Percentiles rank a stretch among this genome's conserved stretches.
Conservation (phyloP, 371 early-diverging fungal genomes). For the Batkoa obscura region DNA sequence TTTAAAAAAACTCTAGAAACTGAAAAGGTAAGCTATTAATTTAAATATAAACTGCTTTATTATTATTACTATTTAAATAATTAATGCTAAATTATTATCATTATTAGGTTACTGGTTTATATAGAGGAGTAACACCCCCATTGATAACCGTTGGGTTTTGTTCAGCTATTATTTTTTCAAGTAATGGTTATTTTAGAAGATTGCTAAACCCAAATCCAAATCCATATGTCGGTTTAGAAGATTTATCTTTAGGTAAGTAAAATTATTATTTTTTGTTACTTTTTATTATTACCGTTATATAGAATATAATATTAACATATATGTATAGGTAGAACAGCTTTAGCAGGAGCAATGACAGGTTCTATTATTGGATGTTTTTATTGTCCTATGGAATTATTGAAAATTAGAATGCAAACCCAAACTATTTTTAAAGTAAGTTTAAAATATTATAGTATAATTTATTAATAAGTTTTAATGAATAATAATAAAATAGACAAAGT, state of each 20-base stretch:
- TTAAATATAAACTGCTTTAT: too few relatives aligned
- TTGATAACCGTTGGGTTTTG: constrained; percentile 73
- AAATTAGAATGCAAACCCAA: constrained; percentile 71
- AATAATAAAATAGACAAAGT: constrained; percentile 14
- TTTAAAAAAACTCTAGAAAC: constrained; percentile 36
- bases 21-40: constrained; percentile 38
- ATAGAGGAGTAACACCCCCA: constrained; percentile 68
- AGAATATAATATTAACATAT: neutral
- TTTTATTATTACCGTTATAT: neutral
- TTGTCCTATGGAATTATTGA: constrained; percentile 68
- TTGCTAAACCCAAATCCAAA: constrained; percentile 28
- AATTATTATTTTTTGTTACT: neutral
- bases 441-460: neutral
- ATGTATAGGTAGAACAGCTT: constrained; percentile 28
- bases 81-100: neutral
- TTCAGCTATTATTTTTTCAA: constrained; percentile 65
- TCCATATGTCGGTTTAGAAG: constrained; percentile 15
- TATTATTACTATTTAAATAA: too few relatives aligned
- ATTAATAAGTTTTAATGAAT: neutral
- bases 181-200: constrained; percentile 53
- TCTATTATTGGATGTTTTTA: constrained; percentile 64
- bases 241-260: constrained; percentile 1
- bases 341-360: constrained; percentile 68
- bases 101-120: constrained; percentile 38
- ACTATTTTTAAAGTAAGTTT: constrained; percentile 9